Evolutionary conservation across 2,329 filamentous ascomycete species (phyloP).

Genomic region (Epichloe hybrida): DNA sequence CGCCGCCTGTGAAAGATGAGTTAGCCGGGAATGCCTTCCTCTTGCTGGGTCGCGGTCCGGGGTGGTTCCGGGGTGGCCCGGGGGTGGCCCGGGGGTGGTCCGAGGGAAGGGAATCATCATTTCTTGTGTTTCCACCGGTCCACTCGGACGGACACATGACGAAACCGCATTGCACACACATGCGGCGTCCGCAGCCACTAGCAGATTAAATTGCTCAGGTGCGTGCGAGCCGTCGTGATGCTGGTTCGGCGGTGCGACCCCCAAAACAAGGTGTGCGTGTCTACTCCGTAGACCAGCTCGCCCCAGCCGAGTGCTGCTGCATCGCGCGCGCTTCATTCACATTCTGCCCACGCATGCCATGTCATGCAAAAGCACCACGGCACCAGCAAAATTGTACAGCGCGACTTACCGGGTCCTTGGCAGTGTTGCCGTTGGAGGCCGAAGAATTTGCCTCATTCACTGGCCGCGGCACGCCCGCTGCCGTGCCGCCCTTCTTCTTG

Average conservation of each 20-base stretch:
- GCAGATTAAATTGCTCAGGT: neutral
- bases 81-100: neutral
- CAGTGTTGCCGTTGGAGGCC: constrained; percentile 37
- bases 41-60: neutral
- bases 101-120: neutral
- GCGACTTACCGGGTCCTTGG: constrained; percentile 38
- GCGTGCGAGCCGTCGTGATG: neutral
- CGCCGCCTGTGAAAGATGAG: constrained; percentile 16
- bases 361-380: neutral
- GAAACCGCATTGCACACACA: constrained; percentile 1
- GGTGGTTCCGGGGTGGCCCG: neutral
- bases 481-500: constrained; percentile 59
- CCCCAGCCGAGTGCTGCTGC: no score
- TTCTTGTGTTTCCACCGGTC: neutral
- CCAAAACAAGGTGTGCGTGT: no score
- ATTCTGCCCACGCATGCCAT: neutral
- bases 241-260: neutral
- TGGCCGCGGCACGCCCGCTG: constrained; percentile 53
- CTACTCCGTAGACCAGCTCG: no score
- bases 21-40: constrained; percentile 17
- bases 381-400: neutral
- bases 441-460: constrained; percentile 52
- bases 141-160: neutral
- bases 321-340: neutral
- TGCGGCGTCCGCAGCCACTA: constrained; percentile 1